Conservation (phyloP, 495 filamentous ascomycete species). For the Cetradonia linearis region DNA sequence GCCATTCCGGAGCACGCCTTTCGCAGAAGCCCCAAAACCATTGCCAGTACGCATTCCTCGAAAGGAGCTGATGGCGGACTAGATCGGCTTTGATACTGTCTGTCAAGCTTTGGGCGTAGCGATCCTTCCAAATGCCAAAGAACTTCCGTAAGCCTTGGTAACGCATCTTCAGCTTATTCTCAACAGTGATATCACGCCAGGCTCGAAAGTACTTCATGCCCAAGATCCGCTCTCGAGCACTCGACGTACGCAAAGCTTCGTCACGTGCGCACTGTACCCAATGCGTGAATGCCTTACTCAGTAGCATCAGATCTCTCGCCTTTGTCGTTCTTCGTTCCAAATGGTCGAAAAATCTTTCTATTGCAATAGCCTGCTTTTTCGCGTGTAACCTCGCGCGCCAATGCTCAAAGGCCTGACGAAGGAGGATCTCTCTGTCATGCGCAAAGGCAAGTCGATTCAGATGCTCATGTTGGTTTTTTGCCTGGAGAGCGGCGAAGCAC, state of each 20-base stretch:
- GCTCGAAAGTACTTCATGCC: conserved; percentile 64
- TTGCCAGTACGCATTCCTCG: conserved; percentile 39
- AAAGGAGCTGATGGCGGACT: conserved; percentile 37
- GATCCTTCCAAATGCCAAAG: conserved; percentile 46
- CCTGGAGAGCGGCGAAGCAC: conserved; percentile 42
- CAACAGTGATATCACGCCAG: conserved; percentile 63
- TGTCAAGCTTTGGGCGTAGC: conserved; percentile 29
- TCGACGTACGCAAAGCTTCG: conserved; percentile 45
- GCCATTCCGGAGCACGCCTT: conserved; percentile 44
- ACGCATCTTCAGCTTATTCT: conserved; percentile 58
- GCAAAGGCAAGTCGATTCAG: conserved; percentile 42
- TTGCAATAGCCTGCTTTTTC: conserved; percentile 39
- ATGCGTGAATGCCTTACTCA: conserved; percentile 63
- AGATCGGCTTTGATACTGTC: conserved; percentile 34
- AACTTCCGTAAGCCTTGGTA: conserved; percentile 50
- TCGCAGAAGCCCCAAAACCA: conserved; percentile 50
- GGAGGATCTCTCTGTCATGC: conserved; percentile 43
- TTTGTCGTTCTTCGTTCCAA: conserved; percentile 50
- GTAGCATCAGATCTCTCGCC: conserved; percentile 53
- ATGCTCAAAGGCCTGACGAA: conserved; percentile 46
- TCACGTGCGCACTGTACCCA: conserved; percentile 58
- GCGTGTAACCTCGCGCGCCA: conserved; percentile 45
- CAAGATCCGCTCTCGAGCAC: conserved; percentile 58
- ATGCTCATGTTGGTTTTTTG: conserved; percentile 34
- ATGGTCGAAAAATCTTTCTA: conserved; percentile 51